Evolutionary conservation across 1,284 basidiomycete genomes (phyloP), one percentile per base, ranked within the genome.

Genomic region (Melampsora larici-populina): DNA sequence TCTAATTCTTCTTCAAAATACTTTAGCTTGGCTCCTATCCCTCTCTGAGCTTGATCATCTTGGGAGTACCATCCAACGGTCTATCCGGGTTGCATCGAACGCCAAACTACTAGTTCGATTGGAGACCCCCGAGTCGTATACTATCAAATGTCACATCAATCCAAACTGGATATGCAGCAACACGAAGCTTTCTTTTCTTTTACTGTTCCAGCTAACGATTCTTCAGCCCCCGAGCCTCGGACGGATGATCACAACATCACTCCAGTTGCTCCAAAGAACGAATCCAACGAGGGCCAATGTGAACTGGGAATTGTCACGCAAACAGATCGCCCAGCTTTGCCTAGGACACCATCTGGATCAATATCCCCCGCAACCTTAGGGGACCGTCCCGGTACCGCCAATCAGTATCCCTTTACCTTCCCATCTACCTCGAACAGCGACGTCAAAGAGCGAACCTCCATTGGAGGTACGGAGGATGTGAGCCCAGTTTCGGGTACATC

Each of bases 151-250:
- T 58, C 55, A 29, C 55, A 58, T 58, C 55, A 58, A 58, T 58
- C 55, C 55, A 58, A 58, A 58, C 55, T 58, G 55, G 55, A 58
- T n/a, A 58, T 58, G 55, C 70, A 72, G 24, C 60, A 51, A 15
- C 70, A 72, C 40, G 70, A 72, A 63, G 29, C 51, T 18, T 72
- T 72, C 70, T 72, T 72, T 31, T 63, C 70, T 48, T 72, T 72
- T 26, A 72, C 70, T 63, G 70, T 72, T 43, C 70, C 70, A 9
- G 40, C 70, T 29, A 72, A 72, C n/a, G 55, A 58, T n/a, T 29
- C 55, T 58, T 58, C 55, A 58, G 55, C 55, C 55, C 26, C 55
- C 55, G 55, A 58, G 55, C 21, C 3, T 58, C 55, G 55, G 55
- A 24, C 55, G 55, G 55, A 58, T 29, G 55, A 58, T 58, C 55